phyloP scores from a whole-genome alignment of 192 early-diverging fungal species.

The Coemansia sp. region DNA sequence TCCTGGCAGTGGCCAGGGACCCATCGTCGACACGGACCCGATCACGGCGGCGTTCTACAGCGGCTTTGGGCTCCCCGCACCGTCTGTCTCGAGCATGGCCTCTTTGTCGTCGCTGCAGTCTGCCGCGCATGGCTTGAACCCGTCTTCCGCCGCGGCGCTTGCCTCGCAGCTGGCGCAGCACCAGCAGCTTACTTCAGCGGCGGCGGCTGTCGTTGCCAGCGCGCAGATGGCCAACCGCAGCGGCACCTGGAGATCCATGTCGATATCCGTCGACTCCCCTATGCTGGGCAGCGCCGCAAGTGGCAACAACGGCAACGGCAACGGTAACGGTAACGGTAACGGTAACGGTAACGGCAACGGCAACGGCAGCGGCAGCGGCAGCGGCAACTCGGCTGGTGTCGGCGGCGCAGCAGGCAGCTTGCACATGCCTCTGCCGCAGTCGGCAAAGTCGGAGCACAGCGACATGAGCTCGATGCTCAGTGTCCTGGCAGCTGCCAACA shows the following conservation, averaged over 20 bases:
- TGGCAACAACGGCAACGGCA: conserved; percentile 3
- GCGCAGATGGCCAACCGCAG: background rate
- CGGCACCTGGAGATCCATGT: conserved; percentile 7
- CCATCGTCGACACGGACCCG: conserved; percentile 31
- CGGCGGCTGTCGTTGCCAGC: conserved; percentile 2
- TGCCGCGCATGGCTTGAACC: background rate
- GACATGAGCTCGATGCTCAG: background rate
- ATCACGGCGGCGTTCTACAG: conserved; percentile 50
- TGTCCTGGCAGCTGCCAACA: background rate
- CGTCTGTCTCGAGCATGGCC: conserved; percentile 2
- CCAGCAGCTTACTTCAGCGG: conserved; percentile 29
- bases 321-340: background rate
- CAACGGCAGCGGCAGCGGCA: conserved; percentile 4
- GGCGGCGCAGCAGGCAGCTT: background rate
- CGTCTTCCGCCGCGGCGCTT: conserved; percentile 9
- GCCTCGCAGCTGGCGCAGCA: conserved; percentile 32
- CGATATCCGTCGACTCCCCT: background rate
- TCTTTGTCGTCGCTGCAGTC: conserved; percentile 11
- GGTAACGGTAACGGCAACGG: conserved; percentile 3
- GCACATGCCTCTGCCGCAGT: conserved; percentile 5
- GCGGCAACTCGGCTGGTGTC: no score
- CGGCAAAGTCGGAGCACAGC: conserved; percentile 2
- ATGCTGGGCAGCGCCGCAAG: background rate
- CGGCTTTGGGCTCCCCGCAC: conserved; percentile 37
- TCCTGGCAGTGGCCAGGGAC: conserved; percentile 46